Percentiles rank a stretch among this genome's conserved stretches.
These are phyloP conservation scores for Dictyostelium purpureum DNA, from an alignment of 78 protist genomes.

Conservation along the genomic window DNA sequence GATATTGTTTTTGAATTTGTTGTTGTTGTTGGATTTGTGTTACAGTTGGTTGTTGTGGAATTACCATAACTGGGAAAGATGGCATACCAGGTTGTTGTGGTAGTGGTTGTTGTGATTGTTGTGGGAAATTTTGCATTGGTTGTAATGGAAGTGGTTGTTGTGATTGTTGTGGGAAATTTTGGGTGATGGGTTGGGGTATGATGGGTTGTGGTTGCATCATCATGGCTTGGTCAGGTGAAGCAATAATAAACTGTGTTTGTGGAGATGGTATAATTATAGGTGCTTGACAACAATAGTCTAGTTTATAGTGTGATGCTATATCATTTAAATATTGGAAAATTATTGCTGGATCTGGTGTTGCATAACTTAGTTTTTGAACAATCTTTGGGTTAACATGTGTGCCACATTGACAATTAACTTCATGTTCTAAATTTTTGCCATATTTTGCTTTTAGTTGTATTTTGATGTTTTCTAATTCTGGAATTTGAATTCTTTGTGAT, in stretches of 20 bases:
- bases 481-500: slow-evolving; percentile 74
- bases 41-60: slow-evolving; percentile 25
- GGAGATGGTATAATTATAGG: not conserved
- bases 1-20: slow-evolving; percentile 2
- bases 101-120: slow-evolving; percentile 6
- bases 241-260: not conserved
- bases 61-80: not conserved
- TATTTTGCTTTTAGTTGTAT: slow-evolving; percentile 64
- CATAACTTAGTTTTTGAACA: slow-evolving; percentile 42
- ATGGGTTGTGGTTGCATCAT: slow-evolving; percentile 7
- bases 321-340: slow-evolving; percentile 50
- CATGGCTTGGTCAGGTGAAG: not conserved
- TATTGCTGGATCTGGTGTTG: slow-evolving; percentile 61
- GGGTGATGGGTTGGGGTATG: not conserved
- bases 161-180: not conserved
- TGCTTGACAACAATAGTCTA: slow-evolving; percentile 38
- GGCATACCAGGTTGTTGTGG: not conserved
- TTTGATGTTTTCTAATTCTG: slow-evolving; percentile 64
- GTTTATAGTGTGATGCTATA: slow-evolving; percentile 43
- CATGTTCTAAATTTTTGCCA: slow-evolving; percentile 44
- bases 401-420: slow-evolving; percentile 39
- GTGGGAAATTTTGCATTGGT: not conserved
- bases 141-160: not conserved
- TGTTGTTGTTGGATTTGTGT: slow-evolving; percentile 5
- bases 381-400: slow-evolving; percentile 72